phyloP scores from a whole-genome alignment of 805 yeast genomes.

The Metschnikowia anglica region DNA sequence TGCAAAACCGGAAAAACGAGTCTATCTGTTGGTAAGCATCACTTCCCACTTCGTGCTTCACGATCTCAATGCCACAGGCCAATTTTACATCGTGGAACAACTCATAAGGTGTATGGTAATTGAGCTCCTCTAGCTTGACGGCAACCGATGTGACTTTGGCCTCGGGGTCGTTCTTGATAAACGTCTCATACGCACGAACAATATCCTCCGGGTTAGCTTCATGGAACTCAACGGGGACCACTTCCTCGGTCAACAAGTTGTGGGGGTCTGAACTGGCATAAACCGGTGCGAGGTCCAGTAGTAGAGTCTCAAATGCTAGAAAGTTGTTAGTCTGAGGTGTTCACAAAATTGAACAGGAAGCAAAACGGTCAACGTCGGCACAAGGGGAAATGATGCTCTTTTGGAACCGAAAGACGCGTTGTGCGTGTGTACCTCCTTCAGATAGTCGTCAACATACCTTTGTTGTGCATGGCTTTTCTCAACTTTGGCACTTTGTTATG shows the following conservation, averaged over 20 bases:
- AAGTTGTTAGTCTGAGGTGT: conserved; percentile 6
- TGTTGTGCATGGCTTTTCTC: conserved; percentile 11
- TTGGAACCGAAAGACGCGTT: background rate
- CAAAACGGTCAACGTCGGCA: conserved; percentile 21
- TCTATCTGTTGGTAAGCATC: conserved; percentile 54
- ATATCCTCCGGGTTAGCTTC: conserved; percentile 47
- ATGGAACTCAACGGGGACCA: conserved; percentile 47
- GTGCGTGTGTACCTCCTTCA: conserved; percentile 1
- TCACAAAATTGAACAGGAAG: background rate
- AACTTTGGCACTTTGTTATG: conserved; percentile 9
- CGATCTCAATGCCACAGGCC: conserved; percentile 49
- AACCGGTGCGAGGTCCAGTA: conserved; percentile 17
- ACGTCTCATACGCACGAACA: conserved; percentile 41
- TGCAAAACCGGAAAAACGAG: conserved; percentile 58
- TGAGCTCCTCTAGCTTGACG: conserved; percentile 36
- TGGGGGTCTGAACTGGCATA: conserved; percentile 13
- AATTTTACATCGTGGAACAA: conserved; percentile 68
- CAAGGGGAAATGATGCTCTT: no score
- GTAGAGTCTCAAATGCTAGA: conserved; percentile 17
- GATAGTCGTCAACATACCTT: conserved; percentile 7
- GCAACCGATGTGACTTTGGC: conserved; percentile 40
- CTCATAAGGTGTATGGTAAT: conserved; percentile 50
- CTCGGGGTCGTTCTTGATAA: conserved; percentile 29
- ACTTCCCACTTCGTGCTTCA: conserved; percentile 49
- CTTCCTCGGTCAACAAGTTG: conserved; percentile 13